phyloP scores from a whole-genome alignment of 345 rosid species.

The Theobroma cacao region DNA sequence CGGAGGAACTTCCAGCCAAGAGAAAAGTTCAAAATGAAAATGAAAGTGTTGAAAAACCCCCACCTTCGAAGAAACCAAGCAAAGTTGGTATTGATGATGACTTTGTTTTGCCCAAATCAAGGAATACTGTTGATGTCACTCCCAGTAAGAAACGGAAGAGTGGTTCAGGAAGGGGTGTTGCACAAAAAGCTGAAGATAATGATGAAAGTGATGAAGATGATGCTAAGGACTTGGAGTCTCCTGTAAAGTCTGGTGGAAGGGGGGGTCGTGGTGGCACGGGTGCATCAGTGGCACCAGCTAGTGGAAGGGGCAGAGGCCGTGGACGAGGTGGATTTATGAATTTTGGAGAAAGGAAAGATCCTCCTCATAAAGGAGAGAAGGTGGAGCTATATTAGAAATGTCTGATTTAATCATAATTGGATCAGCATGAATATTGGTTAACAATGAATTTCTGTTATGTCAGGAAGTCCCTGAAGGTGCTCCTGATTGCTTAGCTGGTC shows the following conservation, averaged over 20 bases:
- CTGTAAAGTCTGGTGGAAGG: constrained; percentile 67
- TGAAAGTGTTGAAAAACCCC: constrained; percentile 41
- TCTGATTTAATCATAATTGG: neutral
- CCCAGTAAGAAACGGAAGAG: constrained; percentile 83
- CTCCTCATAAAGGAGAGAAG: constrained; percentile 99
- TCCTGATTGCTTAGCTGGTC: constrained; percentile 80
- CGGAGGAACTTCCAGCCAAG: constrained; percentile 56
- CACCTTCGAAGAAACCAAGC: constrained; percentile 45
- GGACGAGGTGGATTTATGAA: constrained; percentile 92
- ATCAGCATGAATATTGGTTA: neutral
- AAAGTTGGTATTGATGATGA: constrained; percentile 55
- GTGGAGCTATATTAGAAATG: constrained; percentile 28
- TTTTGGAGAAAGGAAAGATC: constrained; percentile 97
- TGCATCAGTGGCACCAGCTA: constrained; percentile 52
- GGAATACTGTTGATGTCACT: constrained; percentile 46
- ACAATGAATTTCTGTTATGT: constrained; percentile 25
- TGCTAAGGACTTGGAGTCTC: constrained; percentile 49
- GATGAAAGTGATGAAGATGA: constrained; percentile 64
- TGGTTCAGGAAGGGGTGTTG: constrained; percentile 61
- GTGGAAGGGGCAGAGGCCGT: constrained; percentile 90
- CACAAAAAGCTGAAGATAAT: constrained; percentile 44
- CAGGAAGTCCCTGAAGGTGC: constrained; percentile 99
- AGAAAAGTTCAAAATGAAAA: constrained; percentile 50
- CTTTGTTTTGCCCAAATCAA: constrained; percentile 49
- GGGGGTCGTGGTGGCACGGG: constrained; percentile 91